These are phyloP conservation scores for Senna tora DNA, from an alignment of 306 rosid genomes.

Conservation along the genomic window DNA sequence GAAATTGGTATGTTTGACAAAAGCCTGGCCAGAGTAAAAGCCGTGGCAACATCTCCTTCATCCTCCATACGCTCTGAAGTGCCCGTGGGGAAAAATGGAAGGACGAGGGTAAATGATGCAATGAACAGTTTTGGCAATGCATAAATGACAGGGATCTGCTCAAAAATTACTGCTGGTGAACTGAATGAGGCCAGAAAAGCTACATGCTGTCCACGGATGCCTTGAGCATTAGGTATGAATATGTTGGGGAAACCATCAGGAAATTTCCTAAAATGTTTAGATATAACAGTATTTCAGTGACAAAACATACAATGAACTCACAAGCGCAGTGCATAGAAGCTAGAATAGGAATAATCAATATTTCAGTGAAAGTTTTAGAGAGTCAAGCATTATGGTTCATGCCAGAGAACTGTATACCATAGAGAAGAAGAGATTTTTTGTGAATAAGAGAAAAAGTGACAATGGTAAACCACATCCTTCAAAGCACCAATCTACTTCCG, in stretches of 20 bases:
- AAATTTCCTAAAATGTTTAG: slow-evolving; percentile 72
- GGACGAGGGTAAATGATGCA: slow-evolving; percentile 89
- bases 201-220: slow-evolving; percentile 90
- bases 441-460: background rate
- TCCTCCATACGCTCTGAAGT: slow-evolving; percentile 98
- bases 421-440: background rate
- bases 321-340: background rate
- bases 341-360: background rate
- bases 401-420: background rate
- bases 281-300: slow-evolving; percentile 43
- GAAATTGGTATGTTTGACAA: slow-evolving; percentile 92
- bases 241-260: slow-evolving; percentile 97
- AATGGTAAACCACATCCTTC: background rate
- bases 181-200: slow-evolving; percentile 97
- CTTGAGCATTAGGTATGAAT: slow-evolving; percentile 95
- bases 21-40: slow-evolving; percentile 92
- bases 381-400: slow-evolving; percentile 17
- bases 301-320: background rate
- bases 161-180: slow-evolving; percentile 90
- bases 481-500: background rate
- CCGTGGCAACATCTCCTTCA: slow-evolving; percentile 98
- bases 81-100: slow-evolving; percentile 96
- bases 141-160: slow-evolving; percentile 94
- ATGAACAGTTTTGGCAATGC: slow-evolving; percentile 91
- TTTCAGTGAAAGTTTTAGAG: slow-evolving; percentile 5